These are phyloP conservation scores for Candolleomyces efflorescens DNA, from an alignment of 768 basidiomycete genomes.

Conservation along the genomic window DNA sequence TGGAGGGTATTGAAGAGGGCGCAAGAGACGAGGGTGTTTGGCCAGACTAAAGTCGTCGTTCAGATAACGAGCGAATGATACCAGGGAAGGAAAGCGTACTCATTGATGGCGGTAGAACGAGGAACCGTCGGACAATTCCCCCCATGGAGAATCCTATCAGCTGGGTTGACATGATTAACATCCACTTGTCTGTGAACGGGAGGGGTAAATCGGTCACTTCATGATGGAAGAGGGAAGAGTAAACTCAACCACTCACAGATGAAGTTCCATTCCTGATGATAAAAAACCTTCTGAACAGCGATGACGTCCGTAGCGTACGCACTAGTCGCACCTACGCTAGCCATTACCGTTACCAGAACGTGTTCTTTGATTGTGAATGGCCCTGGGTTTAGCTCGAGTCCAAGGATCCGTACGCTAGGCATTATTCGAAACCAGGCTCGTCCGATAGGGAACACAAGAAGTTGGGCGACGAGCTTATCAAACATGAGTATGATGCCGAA, in stretches of 20 bases:
- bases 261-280: slow-evolving; percentile 55
- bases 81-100: slow-evolving; percentile 30
- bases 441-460: slow-evolving; percentile 68
- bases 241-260: slow-evolving; percentile 22
- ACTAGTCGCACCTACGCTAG: slow-evolving; percentile 47
- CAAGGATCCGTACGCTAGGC: slow-evolving; percentile 51
- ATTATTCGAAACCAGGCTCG: slow-evolving; percentile 60
- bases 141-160: slow-evolving; percentile 57
- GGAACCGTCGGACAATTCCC: slow-evolving; percentile 57
- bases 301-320: slow-evolving; percentile 70
- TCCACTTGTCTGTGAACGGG: slow-evolving; percentile 43
- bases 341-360: slow-evolving; percentile 66
- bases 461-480: slow-evolving; percentile 57
- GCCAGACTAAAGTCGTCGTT: slow-evolving; percentile 55
- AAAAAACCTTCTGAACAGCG: slow-evolving; percentile 69
- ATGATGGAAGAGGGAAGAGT: not conserved
- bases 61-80: not conserved
- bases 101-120: slow-evolving; percentile 64
- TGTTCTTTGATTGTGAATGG: slow-evolving; percentile 73
- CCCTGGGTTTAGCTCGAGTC: slow-evolving; percentile 66
- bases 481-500: slow-evolving; percentile 13
- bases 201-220: not conserved
- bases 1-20: slow-evolving; percentile 75
- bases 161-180: slow-evolving; percentile 69
- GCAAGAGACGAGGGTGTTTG: slow-evolving; percentile 63